These are phyloP conservation scores for Nyssa sinensis DNA, from an alignment of 148 eudicot genomes.

Conservation along the genomic window DNA sequence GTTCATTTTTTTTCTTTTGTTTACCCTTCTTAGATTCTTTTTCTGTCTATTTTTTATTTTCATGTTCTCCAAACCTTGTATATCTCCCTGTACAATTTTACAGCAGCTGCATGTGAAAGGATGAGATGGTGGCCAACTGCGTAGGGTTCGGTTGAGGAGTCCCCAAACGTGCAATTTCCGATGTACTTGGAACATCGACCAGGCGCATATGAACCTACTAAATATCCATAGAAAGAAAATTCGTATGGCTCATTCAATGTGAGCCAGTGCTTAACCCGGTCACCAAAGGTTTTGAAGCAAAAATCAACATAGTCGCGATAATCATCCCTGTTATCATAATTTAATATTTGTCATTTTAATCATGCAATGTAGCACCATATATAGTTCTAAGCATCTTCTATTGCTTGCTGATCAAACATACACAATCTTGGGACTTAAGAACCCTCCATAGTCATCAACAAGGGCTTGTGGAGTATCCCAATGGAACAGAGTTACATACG, in stretches of 20 bases:
- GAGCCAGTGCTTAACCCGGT: constrained; percentile 17
- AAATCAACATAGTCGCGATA: constrained; percentile 12
- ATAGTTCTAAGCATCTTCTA: background rate
- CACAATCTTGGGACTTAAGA: constrained; percentile 27
- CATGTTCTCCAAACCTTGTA: constrained; percentile 30
- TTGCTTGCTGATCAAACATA: no score
- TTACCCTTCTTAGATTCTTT: no score
- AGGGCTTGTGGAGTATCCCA: constrained; percentile 45
- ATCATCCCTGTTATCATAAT: constrained; percentile 17
- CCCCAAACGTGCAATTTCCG: constrained; percentile 39
- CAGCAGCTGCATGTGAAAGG: constrained; percentile 43
- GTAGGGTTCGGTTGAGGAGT: constrained; percentile 55
- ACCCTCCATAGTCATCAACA: constrained; percentile 47
- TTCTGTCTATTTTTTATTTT: no score
- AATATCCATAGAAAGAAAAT: constrained; percentile 6
- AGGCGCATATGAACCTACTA: background rate
- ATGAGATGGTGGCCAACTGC: constrained; percentile 36
- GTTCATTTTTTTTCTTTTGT: no score
- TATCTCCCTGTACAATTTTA: constrained; percentile 26
- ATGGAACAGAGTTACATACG: constrained; percentile 47
- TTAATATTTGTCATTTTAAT: background rate
- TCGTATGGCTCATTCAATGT: constrained; percentile 20
- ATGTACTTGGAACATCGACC: constrained; percentile 21
- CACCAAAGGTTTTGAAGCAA: constrained; percentile 19
- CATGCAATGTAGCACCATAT: background rate